Evolutionary conservation across 768 basidiomycete species (phyloP).

Genomic region (Termitomyces sp.): DNA sequence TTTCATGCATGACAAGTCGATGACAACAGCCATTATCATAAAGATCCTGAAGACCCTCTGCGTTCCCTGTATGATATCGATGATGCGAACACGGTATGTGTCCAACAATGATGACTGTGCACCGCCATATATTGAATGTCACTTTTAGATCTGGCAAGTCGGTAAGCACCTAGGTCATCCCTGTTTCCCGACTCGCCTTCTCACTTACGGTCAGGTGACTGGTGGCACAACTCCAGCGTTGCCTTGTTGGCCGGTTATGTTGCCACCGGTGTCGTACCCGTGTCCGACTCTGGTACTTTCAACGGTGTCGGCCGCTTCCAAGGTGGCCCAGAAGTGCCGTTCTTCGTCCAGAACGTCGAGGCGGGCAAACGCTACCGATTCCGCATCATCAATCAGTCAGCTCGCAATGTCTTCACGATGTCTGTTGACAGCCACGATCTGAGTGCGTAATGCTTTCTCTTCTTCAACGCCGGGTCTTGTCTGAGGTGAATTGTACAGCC

Average conservation of each 20-base stretch:
- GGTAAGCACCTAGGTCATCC: slow-evolving; percentile 5
- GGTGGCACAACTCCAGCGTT: slow-evolving; percentile 32
- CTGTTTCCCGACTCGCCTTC: neutral
- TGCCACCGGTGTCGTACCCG: slow-evolving; percentile 23
- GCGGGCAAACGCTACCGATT: slow-evolving; percentile 47
- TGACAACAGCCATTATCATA: neutral
- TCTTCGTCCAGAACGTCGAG: slow-evolving; percentile 27
- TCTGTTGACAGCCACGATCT: slow-evolving; percentile 31
- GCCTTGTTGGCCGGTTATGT: slow-evolving; percentile 25
- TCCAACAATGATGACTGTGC: neutral
- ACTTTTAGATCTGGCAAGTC: slow-evolving; percentile 18
- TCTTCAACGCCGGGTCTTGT: neutral
- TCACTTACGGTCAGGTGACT: slow-evolving; percentile 27
- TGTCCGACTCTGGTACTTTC: slow-evolving; percentile 37
- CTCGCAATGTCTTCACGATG: slow-evolving; percentile 37
- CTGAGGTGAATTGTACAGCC: neutral
- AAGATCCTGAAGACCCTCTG: slow-evolving; percentile 13
- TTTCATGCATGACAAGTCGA: neutral
- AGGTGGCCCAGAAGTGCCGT: slow-evolving; percentile 34
- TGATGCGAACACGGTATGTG: slow-evolving; percentile 11
- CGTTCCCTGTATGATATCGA: slow-evolving; percentile 17
- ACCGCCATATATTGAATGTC: neutral
- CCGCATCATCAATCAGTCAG: slow-evolving; percentile 48
- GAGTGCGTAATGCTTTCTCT: slow-evolving; percentile 9
- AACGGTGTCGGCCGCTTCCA: slow-evolving; percentile 42